Base-by-base conservation (phyloP, 129 eudicot genomes). In the Glebionis coronaria region DNA sequence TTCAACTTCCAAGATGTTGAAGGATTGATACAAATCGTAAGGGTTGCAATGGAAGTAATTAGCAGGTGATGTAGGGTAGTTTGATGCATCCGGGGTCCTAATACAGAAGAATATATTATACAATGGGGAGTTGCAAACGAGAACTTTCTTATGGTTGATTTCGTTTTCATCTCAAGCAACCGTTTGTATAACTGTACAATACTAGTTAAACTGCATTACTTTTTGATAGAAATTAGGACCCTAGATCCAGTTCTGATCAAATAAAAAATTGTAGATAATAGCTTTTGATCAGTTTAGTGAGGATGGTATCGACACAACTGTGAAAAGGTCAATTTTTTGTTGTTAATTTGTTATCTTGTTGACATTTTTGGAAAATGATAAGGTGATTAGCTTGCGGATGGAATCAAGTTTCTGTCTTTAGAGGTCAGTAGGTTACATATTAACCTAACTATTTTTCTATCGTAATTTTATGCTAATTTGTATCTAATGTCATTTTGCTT, bases 1-100 rank as follows among this genome's bases (percentile, higher is more conserved):
- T 94, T 89, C 63, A 80, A 78, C 76, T 94, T 94, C 57, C 90
- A 94, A 65, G 97, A 94, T 55, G 81, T 94, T n/a, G 95, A 90
- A 73, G 90, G 90, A 61, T 81, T 94, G 64, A 68, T 89, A 72
- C 97, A 82, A 46, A 81, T 90, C 11, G 94, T 94, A 61, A 78
- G 97, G 76, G 73, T 94, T 54, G 99, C 99, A 50, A 86, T 82
- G 86, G 95, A 94, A 74, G 95, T 88, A 56, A 76, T 84, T 69
- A 77, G 74, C 47, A 90, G 82, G 62, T 88, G 69, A 75, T 51
- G 38, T 58, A 19, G 44, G 40, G 31, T 42, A 62, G 25, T 53
- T 63, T 63, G 77, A 73, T 64, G 40, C 60, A 27, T 49, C 29
- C 40, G 78, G 35, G 31, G 7, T 6, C 10, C 42, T 35, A 5